phyloP scores from a whole-genome alignment of 2,329 filamentous ascomycete genomes.

The Aspergillus fructus region DNA sequence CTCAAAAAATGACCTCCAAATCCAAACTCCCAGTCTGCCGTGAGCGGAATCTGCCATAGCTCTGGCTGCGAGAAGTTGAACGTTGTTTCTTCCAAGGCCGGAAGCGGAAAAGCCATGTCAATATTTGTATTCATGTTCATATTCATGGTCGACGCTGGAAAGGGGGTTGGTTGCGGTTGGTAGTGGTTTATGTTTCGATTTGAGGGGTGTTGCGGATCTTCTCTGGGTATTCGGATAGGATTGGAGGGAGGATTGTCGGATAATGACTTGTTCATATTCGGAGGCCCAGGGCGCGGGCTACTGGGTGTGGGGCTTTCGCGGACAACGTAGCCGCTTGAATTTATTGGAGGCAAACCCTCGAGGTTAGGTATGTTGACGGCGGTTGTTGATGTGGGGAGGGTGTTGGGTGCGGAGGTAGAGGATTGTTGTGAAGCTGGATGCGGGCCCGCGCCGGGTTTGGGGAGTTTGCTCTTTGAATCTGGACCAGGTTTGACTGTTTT shows the following conservation, averaged over 20 bases:
- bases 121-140: not conserved
- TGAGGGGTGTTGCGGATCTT: not conserved
- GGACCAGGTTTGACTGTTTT: conserved; percentile 55
- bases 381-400: conserved; percentile 8
- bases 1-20: conserved; percentile 23
- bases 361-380: conserved; percentile 25
- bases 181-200: not conserved
- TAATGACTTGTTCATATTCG: not conserved
- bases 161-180: not conserved
- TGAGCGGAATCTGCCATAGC: conserved; percentile 88
- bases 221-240: not conserved
- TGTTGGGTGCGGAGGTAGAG: conserved; percentile 10
- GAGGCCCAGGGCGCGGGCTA: not conserved
- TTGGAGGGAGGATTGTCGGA: not conserved
- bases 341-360: conserved; percentile 31
- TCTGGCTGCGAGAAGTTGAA: conserved; percentile 48
- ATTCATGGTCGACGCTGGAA: not conserved
- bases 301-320: conserved; percentile 22
- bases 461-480: conserved; percentile 27
- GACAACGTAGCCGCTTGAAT: conserved; percentile 34
- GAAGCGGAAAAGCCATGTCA: conserved; percentile 21
- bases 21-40: conserved; percentile 72
- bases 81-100: conserved; percentile 9
- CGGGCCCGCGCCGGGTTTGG: conserved; percentile 13
- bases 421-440: conserved; percentile 16